Percentiles rank a stretch among this genome's conserved stretches.
phyloP scores from a whole-genome alignment of 441 rosid genomes.

The Gossypium trilobum region DNA sequence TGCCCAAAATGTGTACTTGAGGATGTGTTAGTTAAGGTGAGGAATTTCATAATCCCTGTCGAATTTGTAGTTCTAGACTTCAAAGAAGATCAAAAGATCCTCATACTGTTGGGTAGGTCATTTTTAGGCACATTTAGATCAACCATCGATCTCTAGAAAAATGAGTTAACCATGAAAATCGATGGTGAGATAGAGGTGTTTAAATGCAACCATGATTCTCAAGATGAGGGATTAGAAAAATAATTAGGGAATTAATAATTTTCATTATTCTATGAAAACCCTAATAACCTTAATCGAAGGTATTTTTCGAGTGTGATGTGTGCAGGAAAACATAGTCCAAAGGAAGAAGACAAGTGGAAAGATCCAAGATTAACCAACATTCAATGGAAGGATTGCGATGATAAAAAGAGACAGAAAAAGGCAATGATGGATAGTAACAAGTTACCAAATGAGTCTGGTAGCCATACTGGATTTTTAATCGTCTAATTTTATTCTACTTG shows the following conservation, averaged over 20 bases:
- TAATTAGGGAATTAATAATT: background rate
- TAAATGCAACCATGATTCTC: background rate
- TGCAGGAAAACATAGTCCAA: background rate
- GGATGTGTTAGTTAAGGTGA: background rate
- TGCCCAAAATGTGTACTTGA: background rate
- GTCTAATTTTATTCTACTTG: no score
- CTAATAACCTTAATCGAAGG: background rate
- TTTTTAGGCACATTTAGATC: background rate
- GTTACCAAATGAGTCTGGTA: no score
- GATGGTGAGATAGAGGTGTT: background rate
- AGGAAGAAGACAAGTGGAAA: background rate
- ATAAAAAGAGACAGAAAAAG: no score
- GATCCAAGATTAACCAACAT: background rate
- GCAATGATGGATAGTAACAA: no score
- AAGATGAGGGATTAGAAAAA: background rate
- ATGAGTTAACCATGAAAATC: background rate
- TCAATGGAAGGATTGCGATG: no score
- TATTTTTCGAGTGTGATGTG: background rate
- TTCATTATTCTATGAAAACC: background rate
- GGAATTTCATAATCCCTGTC: background rate
- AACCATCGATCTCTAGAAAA: background rate
- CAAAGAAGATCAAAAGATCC: background rate
- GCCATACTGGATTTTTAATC: no score
- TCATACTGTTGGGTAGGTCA: background rate
- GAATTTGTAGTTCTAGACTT: background rate